Conservation (phyloP, 768 basidiomycete species). For the Rhodotorula babjevae region DNA sequence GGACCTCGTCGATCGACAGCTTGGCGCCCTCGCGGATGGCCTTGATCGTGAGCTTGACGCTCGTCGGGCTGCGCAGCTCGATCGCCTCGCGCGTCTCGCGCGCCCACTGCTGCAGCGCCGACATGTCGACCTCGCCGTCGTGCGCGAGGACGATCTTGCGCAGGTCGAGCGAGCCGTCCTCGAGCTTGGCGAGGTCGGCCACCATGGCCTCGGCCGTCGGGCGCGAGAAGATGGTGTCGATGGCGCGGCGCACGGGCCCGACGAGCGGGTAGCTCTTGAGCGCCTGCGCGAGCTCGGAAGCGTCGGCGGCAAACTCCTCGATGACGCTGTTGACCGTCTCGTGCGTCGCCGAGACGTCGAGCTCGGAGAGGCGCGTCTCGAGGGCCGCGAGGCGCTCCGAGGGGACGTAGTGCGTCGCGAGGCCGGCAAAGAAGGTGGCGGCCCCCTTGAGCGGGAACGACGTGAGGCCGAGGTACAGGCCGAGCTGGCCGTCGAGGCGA, state of each 20-base stretch:
- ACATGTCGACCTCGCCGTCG: slow-evolving; percentile 46
- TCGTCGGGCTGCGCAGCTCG: slow-evolving; percentile 76
- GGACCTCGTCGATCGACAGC: slow-evolving; percentile 60
- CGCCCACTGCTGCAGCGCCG: slow-evolving; percentile 67
- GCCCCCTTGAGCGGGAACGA: slow-evolving; percentile 67
- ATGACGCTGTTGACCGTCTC: slow-evolving; percentile 65
- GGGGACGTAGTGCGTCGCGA: slow-evolving; percentile 89
- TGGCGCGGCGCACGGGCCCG: slow-evolving; percentile 64
- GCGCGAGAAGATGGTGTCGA: slow-evolving; percentile 74
- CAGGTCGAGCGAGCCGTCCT: slow-evolving; percentile 48
- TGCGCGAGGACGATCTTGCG: slow-evolving; percentile 50
- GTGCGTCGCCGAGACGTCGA: slow-evolving; percentile 46
- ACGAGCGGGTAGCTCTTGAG: slow-evolving; percentile 45
- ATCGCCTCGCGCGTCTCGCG: slow-evolving; percentile 61
- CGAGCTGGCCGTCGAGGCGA: slow-evolving; percentile 81
- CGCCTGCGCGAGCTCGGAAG: slow-evolving; percentile 41
- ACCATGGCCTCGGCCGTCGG: slow-evolving; percentile 69
- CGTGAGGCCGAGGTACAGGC: slow-evolving; percentile 89
- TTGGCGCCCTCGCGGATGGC: slow-evolving; percentile 69
- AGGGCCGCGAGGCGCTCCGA: slow-evolving; percentile 68
- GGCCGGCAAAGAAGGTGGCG: slow-evolving; percentile 74
- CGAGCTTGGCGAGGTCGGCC: slow-evolving; percentile 53
- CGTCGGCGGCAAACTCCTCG: slow-evolving; percentile 60
- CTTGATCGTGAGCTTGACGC: slow-evolving; percentile 78
- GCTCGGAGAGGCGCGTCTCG: slow-evolving; percentile 60